Evolutionary conservation across 1,139 yeast species (phyloP).

Genomic region (Zygosaccharomyces sapae): DNA sequence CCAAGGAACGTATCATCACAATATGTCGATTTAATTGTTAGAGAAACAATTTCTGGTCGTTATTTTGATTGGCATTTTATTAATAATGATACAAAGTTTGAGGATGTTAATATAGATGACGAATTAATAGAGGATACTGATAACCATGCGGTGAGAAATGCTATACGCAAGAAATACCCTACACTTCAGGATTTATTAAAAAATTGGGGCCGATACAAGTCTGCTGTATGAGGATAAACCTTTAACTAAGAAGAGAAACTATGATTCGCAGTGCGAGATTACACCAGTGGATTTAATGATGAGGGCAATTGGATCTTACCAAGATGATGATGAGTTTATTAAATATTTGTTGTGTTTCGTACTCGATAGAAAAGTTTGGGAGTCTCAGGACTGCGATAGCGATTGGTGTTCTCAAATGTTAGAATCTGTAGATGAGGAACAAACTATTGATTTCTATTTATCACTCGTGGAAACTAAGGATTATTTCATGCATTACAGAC

Average conservation of each 20-base stretch:
- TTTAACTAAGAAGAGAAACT: conserved; percentile 10
- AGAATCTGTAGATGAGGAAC: conserved; percentile 6
- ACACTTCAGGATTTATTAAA: conserved; percentile 14
- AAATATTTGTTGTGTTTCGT: conserved; percentile 24
- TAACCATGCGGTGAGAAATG: conserved; percentile 4
- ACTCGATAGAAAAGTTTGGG: conserved; percentile 31
- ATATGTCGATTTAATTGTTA: conserved; percentile 14
- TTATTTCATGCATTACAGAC: conserved; percentile 28
- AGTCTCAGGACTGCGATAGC: conserved; percentile 21
- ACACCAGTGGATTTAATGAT: conserved; percentile 26
- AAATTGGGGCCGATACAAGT: conserved; percentile 20
- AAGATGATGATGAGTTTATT: conserved; percentile 9
- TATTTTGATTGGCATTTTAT: conserved; percentile 33
- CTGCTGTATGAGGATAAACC: conserved; percentile 9
- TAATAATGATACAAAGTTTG: conserved; percentile 12
- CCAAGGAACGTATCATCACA: conserved; percentile 6
- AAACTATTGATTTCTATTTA: conserved; percentile 17
- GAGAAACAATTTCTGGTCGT: conserved; percentile 20
- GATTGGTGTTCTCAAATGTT: conserved; percentile 18
- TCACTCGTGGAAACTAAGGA: conserved; percentile 17
- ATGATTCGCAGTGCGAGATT: conserved; percentile 23
- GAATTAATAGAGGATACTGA: conserved; percentile 5
- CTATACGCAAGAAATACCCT: conserved; percentile 2
- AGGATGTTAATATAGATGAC: conserved; percentile 8
- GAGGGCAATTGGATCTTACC: conserved; percentile 13